These are phyloP conservation scores for Rhizophlyctis rosea DNA, from an alignment of 192 early-diverging fungal species.

Conservation along the genomic window DNA sequence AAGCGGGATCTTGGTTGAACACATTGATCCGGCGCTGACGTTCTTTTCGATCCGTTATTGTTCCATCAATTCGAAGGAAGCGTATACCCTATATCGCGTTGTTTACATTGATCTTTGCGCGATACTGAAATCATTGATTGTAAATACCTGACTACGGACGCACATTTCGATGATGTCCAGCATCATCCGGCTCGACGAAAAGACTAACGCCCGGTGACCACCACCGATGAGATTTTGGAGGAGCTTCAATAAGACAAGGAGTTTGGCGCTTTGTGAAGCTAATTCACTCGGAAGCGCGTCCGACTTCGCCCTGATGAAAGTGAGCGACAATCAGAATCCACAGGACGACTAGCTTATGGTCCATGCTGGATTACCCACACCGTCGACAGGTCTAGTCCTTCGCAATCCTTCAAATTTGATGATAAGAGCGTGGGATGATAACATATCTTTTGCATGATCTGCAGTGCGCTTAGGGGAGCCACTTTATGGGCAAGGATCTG, in stretches of 20 bases:
- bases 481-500: slow-evolving; percentile 6
- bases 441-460: slow-evolving; percentile 15
- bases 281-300: neutral
- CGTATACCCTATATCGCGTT: neutral
- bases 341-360: too few species aligned
- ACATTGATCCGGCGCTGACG: slow-evolving; percentile 26
- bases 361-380: too few species aligned
- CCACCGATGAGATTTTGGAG: neutral
- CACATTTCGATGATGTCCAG: slow-evolving; percentile 24
- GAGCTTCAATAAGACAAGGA: slow-evolving; percentile 5
- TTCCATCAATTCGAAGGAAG: slow-evolving; percentile 19
- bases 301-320: neutral
- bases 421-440: slow-evolving; percentile 21
- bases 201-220: slow-evolving; percentile 17
- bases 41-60: slow-evolving; percentile 20
- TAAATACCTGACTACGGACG: neutral
- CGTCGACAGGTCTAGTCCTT: slow-evolving; percentile 4
- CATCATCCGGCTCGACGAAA: slow-evolving; percentile 15
- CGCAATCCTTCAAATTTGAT: slow-evolving; percentile 10
- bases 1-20: slow-evolving; percentile 14
- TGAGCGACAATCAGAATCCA: too few species aligned
- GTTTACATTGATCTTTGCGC: neutral
- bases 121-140: too few species aligned
- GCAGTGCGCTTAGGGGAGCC: slow-evolving; percentile 18
- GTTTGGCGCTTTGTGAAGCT: slow-evolving; percentile 17